Percentiles rank a stretch among this genome's conserved stretches.
Conservation (phyloP, 2,329 filamentous ascomycete species). For the Diplodia scrobiculata region DNA sequence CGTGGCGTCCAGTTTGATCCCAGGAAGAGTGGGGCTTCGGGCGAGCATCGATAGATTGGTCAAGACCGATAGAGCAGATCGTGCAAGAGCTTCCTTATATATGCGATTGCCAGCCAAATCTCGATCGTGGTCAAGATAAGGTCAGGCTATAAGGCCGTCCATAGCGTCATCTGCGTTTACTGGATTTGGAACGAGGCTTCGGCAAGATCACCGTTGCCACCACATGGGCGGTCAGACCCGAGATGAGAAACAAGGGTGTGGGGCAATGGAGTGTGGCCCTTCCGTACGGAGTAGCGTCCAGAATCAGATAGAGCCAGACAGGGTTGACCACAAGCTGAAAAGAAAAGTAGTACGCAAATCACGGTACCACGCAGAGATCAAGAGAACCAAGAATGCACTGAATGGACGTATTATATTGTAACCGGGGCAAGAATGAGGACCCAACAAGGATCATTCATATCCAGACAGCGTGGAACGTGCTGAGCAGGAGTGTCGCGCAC, state of each 20-base stretch:
- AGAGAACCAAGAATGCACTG: neutral
- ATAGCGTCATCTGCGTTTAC: neutral
- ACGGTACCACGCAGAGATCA: neutral
- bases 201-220: constrained; percentile 9
- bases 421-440: neutral
- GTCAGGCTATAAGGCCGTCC: neutral
- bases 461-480: neutral
- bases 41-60: neutral
- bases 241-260: neutral
- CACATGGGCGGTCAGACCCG: neutral
- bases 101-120: constrained; percentile 2
- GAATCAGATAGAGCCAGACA: neutral
- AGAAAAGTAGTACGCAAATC: neutral
- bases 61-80: neutral
- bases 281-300: neutral
- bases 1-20: neutral
- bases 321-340: neutral
- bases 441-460: neutral
- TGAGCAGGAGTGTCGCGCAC: neutral
- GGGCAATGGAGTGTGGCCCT: neutral
- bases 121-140: neutral
- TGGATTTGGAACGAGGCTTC: neutral
- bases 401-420: neutral
- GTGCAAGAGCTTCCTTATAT: neutral
- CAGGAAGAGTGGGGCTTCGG: neutral